These are phyloP conservation scores for Lanzia echinophila DNA, from an alignment of 2,329 filamentous ascomycete species.

Conservation along the genomic window DNA sequence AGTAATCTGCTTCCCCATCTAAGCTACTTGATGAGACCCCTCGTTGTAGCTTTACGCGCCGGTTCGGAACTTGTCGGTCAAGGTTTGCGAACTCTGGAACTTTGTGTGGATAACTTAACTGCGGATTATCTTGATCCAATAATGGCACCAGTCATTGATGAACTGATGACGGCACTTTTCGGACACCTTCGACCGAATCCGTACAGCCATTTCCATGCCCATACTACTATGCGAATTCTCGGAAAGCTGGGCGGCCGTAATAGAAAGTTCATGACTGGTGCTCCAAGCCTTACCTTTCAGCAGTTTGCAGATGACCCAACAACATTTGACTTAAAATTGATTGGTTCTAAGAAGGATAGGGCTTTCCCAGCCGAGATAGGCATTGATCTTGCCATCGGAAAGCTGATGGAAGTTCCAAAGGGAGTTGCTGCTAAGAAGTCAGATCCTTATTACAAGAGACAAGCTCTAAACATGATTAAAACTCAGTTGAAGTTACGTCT, in stretches of 20 bases:
- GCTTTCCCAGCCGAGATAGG: constrained; percentile 83
- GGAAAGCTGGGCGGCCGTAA: constrained; percentile 95
- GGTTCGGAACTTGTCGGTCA: constrained; percentile 93
- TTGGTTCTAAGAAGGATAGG: constrained; percentile 82
- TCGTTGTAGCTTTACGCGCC: constrained; percentile 90
- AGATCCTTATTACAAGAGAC: constrained; percentile 85
- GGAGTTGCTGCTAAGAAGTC: constrained; percentile 43
- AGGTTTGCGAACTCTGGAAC: constrained; percentile 83
- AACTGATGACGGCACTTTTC: constrained; percentile 95
- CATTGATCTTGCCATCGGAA: constrained; percentile 81
- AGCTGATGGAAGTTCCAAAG: constrained; percentile 75
- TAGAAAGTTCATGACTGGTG: constrained; percentile 87
- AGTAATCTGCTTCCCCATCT: constrained; percentile 94
- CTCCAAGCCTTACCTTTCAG: constrained; percentile 76
- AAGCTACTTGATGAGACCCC: constrained; percentile 91
- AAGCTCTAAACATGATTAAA: constrained; percentile 82
- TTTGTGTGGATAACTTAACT: constrained; percentile 97
- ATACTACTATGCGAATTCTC: constrained; percentile 95
- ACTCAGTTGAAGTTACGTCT: constrained; percentile 87
- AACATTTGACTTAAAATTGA: constrained; percentile 81
- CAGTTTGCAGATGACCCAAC: constrained; percentile 80
- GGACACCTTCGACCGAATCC: constrained; percentile 90
- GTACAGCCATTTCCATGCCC: constrained; percentile 94
- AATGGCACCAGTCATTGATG: constrained; percentile 98
- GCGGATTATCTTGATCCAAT: constrained; percentile 97